Percentiles rank a stretch among this genome's conserved stretches.
Evolutionary conservation across 495 filamentous ascomycete species (phyloP).

Genomic region (Echria macrotheca): DNA sequence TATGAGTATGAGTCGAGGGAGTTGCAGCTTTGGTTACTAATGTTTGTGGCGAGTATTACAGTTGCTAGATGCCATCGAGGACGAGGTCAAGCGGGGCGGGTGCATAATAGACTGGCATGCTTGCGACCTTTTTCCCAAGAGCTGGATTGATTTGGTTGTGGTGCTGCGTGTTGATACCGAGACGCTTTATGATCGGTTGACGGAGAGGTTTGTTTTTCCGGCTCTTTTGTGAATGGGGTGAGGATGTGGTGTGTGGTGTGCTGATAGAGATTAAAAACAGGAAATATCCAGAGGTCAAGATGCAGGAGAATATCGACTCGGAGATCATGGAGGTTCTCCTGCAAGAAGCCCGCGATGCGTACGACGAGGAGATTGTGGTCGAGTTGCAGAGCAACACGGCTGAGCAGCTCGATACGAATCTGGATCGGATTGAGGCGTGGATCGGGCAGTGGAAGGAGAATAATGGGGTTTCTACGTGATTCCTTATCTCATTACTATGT

Average conservation of each 20-base stretch:
- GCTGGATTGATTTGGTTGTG: conserved; percentile 93
- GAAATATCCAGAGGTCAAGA: conserved; percentile 74
- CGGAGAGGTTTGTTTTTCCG: no score
- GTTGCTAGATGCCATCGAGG: conserved; percentile 86
- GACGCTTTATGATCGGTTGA: conserved; percentile 79
- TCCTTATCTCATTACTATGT: no score
- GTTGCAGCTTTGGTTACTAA: no score
- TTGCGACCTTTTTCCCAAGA: conserved; percentile 89
- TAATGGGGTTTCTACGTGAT: conserved; percentile 21
- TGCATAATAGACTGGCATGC: conserved; percentile 97
- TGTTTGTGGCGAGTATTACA: conserved; percentile 36
- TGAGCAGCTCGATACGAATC: conserved; percentile 81
- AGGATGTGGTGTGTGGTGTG: background rate
- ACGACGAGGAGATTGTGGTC: conserved; percentile 82
- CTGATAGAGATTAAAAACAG: conserved; percentile 31
- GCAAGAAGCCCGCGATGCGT: conserved; percentile 83
- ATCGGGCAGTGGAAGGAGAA: conserved; percentile 73
- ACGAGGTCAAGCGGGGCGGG: conserved; percentile 72
- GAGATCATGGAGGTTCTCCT: conserved; percentile 96
- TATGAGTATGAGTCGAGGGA: no score
- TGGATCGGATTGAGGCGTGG: conserved; percentile 80
- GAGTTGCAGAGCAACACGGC: conserved; percentile 77
- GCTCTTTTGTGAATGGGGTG: conserved; percentile 35
- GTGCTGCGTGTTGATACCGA: conserved; percentile 77
- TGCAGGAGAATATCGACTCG: conserved; percentile 93